Conservation (phyloP, 768 basidiomycete species). For the Phylloporus arenicola region DNA sequence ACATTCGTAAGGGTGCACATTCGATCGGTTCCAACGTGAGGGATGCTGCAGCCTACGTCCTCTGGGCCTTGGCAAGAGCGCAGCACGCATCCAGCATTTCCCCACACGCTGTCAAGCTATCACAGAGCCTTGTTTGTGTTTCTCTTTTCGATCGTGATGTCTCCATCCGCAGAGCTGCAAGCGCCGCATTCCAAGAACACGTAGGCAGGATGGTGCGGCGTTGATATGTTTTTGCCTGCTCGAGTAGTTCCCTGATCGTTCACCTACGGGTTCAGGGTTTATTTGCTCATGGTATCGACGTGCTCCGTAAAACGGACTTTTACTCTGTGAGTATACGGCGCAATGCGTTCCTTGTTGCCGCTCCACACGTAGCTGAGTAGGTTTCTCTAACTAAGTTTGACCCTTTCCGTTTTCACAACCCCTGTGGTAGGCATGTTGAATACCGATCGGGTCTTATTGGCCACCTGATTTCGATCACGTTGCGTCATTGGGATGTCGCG, state of each 20-base stretch:
- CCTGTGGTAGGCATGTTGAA: slow-evolving; percentile 56
- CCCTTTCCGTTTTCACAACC: slow-evolving; percentile 6
- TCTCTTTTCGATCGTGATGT: slow-evolving; percentile 91
- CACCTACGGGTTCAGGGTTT: slow-evolving; percentile 51
- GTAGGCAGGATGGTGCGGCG: slow-evolving; percentile 83
- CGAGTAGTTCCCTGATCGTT: slow-evolving; percentile 11
- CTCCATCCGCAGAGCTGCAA: slow-evolving; percentile 90
- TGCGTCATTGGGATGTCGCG: slow-evolving; percentile 84
- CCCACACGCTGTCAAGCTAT: slow-evolving; percentile 60
- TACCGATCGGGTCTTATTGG: slow-evolving; percentile 67
- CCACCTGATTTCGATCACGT: slow-evolving; percentile 66
- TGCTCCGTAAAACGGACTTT: slow-evolving; percentile 89
- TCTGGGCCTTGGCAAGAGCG: slow-evolving; percentile 90
- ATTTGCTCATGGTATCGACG: slow-evolving; percentile 92
- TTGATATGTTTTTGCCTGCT: slow-evolving; percentile 1
- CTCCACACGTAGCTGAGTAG: slow-evolving; percentile 82
- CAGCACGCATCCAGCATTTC: slow-evolving; percentile 54
- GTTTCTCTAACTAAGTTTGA: slow-evolving; percentile 27
- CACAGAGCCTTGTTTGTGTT: slow-evolving; percentile 67
- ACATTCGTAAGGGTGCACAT: slow-evolving; percentile 86
- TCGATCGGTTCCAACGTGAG: slow-evolving; percentile 93
- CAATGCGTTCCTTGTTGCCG: slow-evolving; percentile 80
- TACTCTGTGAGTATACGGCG: slow-evolving; percentile 84
- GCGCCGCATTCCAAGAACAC: slow-evolving; percentile 95
- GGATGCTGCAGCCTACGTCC: slow-evolving; percentile 88